Base-by-base conservation (phyloP, 495 filamentous ascomycete genomes). In the Pseudomonodictys pantanalensis region DNA sequence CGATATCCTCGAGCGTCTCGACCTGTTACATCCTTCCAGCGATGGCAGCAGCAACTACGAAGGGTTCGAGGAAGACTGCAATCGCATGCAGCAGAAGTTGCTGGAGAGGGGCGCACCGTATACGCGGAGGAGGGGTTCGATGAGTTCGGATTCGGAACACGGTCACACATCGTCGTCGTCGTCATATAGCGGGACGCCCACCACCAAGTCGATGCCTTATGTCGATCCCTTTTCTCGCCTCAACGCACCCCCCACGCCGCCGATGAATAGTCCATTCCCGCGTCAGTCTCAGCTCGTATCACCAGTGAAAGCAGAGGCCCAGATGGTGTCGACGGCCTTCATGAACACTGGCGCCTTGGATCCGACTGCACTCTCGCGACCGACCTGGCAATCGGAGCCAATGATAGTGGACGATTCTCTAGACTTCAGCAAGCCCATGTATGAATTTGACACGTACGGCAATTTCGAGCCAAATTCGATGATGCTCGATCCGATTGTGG, bases 1-100 rank as follows among this genome's bases (percentile, higher is more conserved):
- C 71, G 83, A 87, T 59, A 78, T 87, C 8, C 75, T 87, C 8
- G 81, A 80, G 22, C 73, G 79, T 18, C 75, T 87, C 3, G 81
- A 82, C 32, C 77, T 81, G 2, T 71, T 86, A 1, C 67, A 74
- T 48, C 38, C 60, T 24, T 78, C 79, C 39, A 66, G 75, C 20
- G 70, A 75, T 15, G 57, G 62, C 17, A 61, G 57, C 55, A 66
- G 65, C 25, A 78, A 79, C 43, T 71, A 77, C 60, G 83, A 83
- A 48, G 74, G 68, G 4, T 85, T 86, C 57, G 83, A 87, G 60
- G 84, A 86, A 35, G 78, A 81, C 66, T 72, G 76, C 45, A 73
- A 78, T 17, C 61, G 70, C 17, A 72, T 87, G 70, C 84, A 84
- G 61, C 78, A 78, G 33, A 75, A 77, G 6, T 68, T 86, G 25